Evolutionary conservation across 192 early-diverging fungal species (phyloP).

Genomic region (Gamsiella multidivaricata): DNA sequence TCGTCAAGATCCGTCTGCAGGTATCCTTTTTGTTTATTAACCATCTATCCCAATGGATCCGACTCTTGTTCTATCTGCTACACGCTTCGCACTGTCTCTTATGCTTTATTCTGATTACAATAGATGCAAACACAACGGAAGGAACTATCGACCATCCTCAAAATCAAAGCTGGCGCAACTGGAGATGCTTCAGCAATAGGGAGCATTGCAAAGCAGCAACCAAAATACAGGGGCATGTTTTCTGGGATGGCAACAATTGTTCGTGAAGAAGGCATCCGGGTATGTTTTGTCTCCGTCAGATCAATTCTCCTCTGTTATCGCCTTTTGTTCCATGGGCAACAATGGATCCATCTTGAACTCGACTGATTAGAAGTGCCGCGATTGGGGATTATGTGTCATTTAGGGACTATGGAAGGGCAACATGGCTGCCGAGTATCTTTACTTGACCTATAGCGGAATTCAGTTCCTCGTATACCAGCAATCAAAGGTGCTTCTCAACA

Average conservation of each 20-base stretch:
- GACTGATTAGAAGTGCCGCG: neutral
- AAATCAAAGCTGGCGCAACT: neutral
- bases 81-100: neutral
- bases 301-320: neutral
- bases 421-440: conserved; percentile 90
- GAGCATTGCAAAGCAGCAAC: conserved; percentile 7
- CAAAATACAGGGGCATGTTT: conserved; percentile 74
- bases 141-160: conserved; percentile 27
- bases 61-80: too few species aligned
- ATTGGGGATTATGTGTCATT: too few species aligned
- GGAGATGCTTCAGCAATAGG: neutral
- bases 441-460: conserved; percentile 87
- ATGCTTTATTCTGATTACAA: neutral
- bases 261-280: conserved; percentile 82
- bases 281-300: conserved; percentile 37
- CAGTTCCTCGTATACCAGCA: conserved; percentile 88
- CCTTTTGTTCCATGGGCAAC: too few species aligned
- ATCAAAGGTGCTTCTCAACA: conserved; percentile 57
- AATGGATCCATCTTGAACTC: too few species aligned
- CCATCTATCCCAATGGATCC: too few species aligned
- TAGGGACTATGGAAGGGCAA: conserved; percentile 95
- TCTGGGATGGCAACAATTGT: conserved; percentile 75
- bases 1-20: conserved; percentile 91
- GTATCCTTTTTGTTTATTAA: conserved; percentile 19
- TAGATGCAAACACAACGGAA: conserved; percentile 47